Evolutionary conservation across 352 stramenopile species (phyloP).

Genomic region (Elongisporangium anandrum): DNA sequence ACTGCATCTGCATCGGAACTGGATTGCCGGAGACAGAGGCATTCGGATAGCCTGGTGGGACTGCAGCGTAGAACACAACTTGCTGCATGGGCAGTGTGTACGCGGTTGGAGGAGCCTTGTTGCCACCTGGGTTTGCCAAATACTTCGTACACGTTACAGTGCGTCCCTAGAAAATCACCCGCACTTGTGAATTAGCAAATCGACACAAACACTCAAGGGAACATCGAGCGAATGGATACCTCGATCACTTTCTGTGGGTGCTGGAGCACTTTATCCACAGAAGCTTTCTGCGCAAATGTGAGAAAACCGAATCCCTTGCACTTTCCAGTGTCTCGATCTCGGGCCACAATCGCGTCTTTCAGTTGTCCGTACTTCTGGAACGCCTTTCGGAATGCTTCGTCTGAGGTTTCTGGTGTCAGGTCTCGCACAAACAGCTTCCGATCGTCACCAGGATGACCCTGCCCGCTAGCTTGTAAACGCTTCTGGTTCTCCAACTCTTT

Average conservation of each 20-base stretch:
- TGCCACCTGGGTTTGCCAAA: neutral
- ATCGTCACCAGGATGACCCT: neutral
- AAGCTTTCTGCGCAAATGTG: neutral
- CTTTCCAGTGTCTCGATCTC: neutral
- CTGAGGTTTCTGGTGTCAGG: neutral
- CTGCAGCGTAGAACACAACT: neutral
- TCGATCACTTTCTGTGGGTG: neutral
- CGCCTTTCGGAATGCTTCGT: neutral
- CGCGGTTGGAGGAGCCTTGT: neutral
- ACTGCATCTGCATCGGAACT: neutral
- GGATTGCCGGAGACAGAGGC: neutral
- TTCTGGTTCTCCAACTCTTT: neutral
- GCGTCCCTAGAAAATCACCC: neutral
- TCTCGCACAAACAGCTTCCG: neutral
- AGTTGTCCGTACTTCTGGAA: neutral
- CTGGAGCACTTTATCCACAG: neutral
- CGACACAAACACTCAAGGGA: neutral
- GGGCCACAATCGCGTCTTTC: neutral
- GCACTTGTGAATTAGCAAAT: neutral
- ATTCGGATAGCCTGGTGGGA: neutral
- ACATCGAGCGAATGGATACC: neutral
- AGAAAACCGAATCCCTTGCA: neutral
- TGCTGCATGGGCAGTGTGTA: neutral
- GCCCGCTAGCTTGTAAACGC: neutral
- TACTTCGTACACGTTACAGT: neutral